A percentile compares a stretch with the other conserved stretches of the same genome.
phyloP scores from a whole-genome alignment of 192 early-diverging fungal species.

The Dissophora globulifera region DNA sequence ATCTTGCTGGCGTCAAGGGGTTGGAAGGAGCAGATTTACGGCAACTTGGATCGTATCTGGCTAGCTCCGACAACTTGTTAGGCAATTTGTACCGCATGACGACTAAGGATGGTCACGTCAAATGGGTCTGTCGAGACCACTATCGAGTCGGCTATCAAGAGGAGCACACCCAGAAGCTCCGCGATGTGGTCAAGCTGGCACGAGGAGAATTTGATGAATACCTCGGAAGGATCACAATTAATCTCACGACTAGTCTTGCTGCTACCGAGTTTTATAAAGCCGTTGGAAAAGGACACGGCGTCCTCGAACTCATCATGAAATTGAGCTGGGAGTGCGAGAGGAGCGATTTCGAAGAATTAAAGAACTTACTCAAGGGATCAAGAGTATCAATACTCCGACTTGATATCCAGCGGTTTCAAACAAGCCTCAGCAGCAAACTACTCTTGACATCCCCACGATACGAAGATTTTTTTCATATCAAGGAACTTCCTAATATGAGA shows the following conservation, averaged over 20 bases:
- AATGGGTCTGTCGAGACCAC: slow-evolving; percentile 36
- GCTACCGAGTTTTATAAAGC: slow-evolving; percentile 18
- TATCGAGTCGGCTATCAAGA: slow-evolving; percentile 14
- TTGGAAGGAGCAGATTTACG: slow-evolving; percentile 31
- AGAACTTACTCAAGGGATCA: background rate
- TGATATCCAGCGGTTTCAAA: too few relatives aligned
- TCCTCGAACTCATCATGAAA: slow-evolving; percentile 2
- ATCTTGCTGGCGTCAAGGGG: background rate
- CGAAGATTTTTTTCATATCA: too few relatives aligned
- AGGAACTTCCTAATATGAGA: too few relatives aligned
- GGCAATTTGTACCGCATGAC: slow-evolving; percentile 22
- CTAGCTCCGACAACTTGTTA: background rate
- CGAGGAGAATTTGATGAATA: slow-evolving; percentile 18
- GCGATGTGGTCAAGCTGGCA: slow-evolving; percentile 6
- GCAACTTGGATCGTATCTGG: slow-evolving; percentile 15
- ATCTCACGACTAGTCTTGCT: background rate
- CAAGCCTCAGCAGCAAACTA: slow-evolving; percentile 9
- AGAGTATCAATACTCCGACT: background rate
- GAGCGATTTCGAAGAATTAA: background rate
- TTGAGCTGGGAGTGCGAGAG: background rate
- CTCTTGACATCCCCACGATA: too few relatives aligned
- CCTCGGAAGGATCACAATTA: slow-evolving; percentile 13
- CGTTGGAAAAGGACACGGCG: slow-evolving; percentile 15
- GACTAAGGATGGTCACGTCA: slow-evolving; percentile 24
- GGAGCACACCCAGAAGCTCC: slow-evolving; percentile 3